Evolutionary conservation across 805 yeast species (phyloP).

Genomic region (Cyberlindnera maritima): DNA sequence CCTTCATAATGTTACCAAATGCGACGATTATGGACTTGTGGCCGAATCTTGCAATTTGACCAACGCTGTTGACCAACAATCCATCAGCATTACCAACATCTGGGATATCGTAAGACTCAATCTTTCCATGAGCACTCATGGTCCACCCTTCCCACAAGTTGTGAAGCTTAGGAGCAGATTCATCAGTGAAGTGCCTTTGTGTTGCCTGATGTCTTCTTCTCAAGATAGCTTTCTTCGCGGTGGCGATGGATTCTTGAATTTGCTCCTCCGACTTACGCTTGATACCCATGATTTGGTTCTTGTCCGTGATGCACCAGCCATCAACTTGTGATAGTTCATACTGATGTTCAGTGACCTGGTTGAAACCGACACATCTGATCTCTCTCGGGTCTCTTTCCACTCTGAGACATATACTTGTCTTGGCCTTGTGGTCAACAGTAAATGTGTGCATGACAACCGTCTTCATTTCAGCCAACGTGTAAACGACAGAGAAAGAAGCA

Average conservation of each 20-base stretch:
- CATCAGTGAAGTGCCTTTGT: slow-evolving; percentile 12
- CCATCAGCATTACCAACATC: slow-evolving; percentile 39
- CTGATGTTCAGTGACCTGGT: slow-evolving; percentile 65
- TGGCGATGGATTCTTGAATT: slow-evolving; percentile 18
- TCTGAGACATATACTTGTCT: slow-evolving; percentile 76
- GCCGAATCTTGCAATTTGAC: slow-evolving; percentile 68
- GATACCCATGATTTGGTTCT: slow-evolving; percentile 69
- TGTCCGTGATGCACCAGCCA: slow-evolving; percentile 76
- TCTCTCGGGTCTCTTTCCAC: slow-evolving; percentile 93
- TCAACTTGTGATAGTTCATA: slow-evolving; percentile 66
- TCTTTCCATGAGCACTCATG: slow-evolving; percentile 62
- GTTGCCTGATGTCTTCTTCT: slow-evolving; percentile 17
- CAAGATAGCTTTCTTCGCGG: slow-evolving; percentile 14
- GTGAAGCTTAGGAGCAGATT: slow-evolving; percentile 33
- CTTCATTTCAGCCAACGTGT: slow-evolving; percentile 56
- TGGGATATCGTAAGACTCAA: slow-evolving; percentile 59
- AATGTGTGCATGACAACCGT: slow-evolving; percentile 71
- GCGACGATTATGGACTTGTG: slow-evolving; percentile 73
- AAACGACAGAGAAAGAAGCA: slow-evolving; percentile 67
- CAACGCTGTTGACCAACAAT: slow-evolving; percentile 52
- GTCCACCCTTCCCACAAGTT: slow-evolving; percentile 82
- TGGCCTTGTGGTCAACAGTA: slow-evolving; percentile 69
- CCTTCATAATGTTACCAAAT: slow-evolving; percentile 70
- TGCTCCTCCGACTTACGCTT: slow-evolving; percentile 15
- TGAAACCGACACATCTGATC: slow-evolving; percentile 85